These are phyloP conservation scores for Aspergillus ruber DNA, from an alignment of 2,329 filamentous ascomycete genomes.

Conservation along the genomic window DNA sequence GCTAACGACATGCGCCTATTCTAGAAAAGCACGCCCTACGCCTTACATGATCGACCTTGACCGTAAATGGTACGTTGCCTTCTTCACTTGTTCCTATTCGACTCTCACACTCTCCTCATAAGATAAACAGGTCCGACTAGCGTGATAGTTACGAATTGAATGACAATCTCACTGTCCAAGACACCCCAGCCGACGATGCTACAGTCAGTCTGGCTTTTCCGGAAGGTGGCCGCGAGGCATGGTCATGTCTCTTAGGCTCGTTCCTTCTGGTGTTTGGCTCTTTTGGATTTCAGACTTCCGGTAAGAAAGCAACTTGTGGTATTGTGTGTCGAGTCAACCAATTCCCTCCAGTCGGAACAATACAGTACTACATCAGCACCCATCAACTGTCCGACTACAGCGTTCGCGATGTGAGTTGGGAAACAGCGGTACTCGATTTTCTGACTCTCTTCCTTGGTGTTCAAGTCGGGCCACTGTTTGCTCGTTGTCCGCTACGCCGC, in stretches of 20 bases:
- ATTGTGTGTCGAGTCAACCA: no score
- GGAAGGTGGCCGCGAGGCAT: slow-evolving; percentile 28
- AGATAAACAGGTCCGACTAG: no score
- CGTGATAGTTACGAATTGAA: no score
- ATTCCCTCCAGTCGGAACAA: slow-evolving; percentile 35
- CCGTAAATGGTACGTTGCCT: no score
- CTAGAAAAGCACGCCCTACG: no score
- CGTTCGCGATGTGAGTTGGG: slow-evolving; percentile 45
- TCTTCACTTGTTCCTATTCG: no score
- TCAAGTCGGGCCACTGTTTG: slow-evolving; percentile 45
- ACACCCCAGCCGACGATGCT: no score
- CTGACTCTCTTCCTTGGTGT: slow-evolving; percentile 41
- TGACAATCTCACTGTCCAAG: no score
- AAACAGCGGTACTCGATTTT: slow-evolving; percentile 43
- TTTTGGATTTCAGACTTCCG: slow-evolving; percentile 42
- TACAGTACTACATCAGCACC: slow-evolving; percentile 43
- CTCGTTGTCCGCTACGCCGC: no score
- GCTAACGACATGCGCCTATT: no score
- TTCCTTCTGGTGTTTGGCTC: slow-evolving; percentile 33
- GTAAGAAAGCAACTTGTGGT: slow-evolving; percentile 7
- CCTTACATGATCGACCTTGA: no score
- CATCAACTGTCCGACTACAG: slow-evolving; percentile 41
- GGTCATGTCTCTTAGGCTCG: slow-evolving; percentile 29
- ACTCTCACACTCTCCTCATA: no score
- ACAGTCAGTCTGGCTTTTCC: slow-evolving; percentile 13